Percentiles rank a stretch among this genome's conserved stretches.
These are phyloP conservation scores for Wickerhamiella alocasiicola DNA, from an alignment of 805 yeast genomes.

Conservation along the genomic window DNA sequence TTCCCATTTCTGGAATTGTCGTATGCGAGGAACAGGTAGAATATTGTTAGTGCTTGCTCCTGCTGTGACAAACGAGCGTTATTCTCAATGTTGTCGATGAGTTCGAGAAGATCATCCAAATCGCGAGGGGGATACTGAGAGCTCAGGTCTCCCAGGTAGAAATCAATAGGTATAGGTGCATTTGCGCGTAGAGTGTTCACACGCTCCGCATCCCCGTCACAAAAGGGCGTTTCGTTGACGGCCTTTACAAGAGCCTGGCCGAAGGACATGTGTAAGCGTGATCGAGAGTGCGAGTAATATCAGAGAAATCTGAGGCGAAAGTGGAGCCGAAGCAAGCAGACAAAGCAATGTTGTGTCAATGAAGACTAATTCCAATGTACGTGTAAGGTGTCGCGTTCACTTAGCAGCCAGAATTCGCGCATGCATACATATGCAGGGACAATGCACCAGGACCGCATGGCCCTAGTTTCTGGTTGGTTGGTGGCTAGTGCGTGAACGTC, in stretches of 20 bases:
- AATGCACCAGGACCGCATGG: too few relatives aligned
- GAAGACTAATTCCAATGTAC: too few relatives aligned
- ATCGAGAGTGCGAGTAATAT: too few relatives aligned
- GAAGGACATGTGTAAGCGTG: conserved; percentile 8
- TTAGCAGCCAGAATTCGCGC: too few relatives aligned
- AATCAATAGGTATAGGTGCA: neutral
- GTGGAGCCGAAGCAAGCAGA: too few relatives aligned
- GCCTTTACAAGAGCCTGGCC: conserved; percentile 10
- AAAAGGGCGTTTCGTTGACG: conserved; percentile 1
- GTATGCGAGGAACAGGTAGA: conserved; percentile 1
- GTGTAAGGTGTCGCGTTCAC: too few relatives aligned
- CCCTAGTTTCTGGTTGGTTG: too few relatives aligned
- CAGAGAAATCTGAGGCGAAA: too few relatives aligned
- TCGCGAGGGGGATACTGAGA: neutral
- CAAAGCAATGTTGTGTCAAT: too few relatives aligned
- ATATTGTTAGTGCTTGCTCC: conserved; percentile 2
- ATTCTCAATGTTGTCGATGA: neutral
- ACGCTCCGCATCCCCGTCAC: neutral
- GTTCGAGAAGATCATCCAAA: neutral
- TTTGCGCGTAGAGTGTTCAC: neutral
- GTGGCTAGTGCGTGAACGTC: too few relatives aligned
- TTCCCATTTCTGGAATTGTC: neutral
- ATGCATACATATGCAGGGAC: too few relatives aligned
- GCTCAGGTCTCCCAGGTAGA: neutral
- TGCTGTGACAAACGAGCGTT: neutral